A percentile compares a stretch with the other conserved stretches of the same genome.
These are phyloP conservation scores for Crithidia thermophila DNA, from an alignment of 208 protist genomes.

Conservation along the genomic window DNA sequence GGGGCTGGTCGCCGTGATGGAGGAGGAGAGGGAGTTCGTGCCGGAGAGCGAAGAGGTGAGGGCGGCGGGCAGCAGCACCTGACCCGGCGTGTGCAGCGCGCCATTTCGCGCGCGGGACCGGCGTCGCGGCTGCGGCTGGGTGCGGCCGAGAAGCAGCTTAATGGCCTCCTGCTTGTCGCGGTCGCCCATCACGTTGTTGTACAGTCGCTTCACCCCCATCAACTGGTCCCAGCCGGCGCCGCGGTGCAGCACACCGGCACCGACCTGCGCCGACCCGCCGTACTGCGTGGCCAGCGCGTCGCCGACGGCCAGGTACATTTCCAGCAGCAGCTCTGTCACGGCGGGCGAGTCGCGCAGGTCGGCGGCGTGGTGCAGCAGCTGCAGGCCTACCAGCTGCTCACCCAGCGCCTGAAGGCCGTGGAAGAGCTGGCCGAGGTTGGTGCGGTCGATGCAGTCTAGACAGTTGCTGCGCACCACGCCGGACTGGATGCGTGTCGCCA, in stretches of 20 bases:
- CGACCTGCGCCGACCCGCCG: constrained; percentile 85
- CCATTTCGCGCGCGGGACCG: constrained; percentile 23
- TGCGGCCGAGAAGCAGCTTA: constrained; percentile 87
- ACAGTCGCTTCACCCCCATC: constrained; percentile 87
- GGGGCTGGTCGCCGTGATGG: constrained; percentile 14
- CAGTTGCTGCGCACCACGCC: constrained; percentile 97
- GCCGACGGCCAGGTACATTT: constrained; percentile 81
- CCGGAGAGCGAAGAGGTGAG: not conserved
- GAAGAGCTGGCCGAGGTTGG: constrained; percentile 96
- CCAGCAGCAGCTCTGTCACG: constrained; percentile 65
- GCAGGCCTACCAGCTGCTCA: constrained; percentile 61
- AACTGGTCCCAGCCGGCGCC: constrained; percentile 85
- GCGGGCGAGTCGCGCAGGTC: constrained; percentile 44
- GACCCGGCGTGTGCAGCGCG: constrained; percentile 21
- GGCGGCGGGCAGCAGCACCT: not conserved
- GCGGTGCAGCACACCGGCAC: constrained; percentile 82
- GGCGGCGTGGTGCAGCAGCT: constrained; percentile 41
- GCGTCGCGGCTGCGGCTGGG: constrained; percentile 39
- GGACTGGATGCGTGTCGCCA: constrained; percentile 47
- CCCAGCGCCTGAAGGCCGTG: constrained; percentile 84
- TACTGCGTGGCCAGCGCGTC: constrained; percentile 91
- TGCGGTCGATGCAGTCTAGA: constrained; percentile 98
- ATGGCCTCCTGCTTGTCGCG: constrained; percentile 74
- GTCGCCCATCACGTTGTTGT: constrained; percentile 87
- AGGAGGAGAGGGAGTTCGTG: constrained; percentile 7